Conservation (phyloP, 2,329 filamentous ascomycete species). For the Claviceps spartinae region DNA sequence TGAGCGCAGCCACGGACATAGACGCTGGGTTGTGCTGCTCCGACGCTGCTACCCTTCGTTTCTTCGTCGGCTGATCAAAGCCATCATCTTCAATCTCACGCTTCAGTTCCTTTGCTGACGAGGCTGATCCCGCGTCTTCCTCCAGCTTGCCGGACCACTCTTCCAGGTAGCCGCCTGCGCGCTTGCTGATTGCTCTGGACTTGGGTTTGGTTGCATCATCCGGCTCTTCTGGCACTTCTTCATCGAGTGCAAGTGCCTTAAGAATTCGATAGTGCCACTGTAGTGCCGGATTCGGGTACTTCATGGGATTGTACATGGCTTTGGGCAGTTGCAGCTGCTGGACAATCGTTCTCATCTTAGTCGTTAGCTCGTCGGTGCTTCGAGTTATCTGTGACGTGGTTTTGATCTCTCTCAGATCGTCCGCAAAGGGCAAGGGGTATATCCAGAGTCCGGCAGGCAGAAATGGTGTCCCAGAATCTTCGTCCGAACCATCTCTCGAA, state of each 20-base stretch:
- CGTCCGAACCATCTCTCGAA: slow-evolving; percentile 51
- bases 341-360: slow-evolving; percentile 69
- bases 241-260: slow-evolving; percentile 80
- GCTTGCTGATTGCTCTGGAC: slow-evolving; percentile 78
- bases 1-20: slow-evolving; percentile 33
- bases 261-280: slow-evolving; percentile 97
- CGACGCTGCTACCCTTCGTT: slow-evolving; percentile 21
- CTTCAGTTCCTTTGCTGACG: slow-evolving; percentile 32
- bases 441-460: slow-evolving; percentile 82
- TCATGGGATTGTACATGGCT: slow-evolving; percentile 67
- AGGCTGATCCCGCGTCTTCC: slow-evolving; percentile 29
- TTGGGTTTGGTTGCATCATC: slow-evolving; percentile 74
- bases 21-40: slow-evolving; percentile 20
- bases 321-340: slow-evolving; percentile 83
- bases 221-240: slow-evolving; percentile 65
- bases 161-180: slow-evolving; percentile 64
- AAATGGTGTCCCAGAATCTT: slow-evolving; percentile 50
- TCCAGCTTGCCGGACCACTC: slow-evolving; percentile 63
- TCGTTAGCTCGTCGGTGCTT: slow-evolving; percentile 58
- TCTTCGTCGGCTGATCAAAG: slow-evolving; percentile 31
- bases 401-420: slow-evolving; percentile 70
- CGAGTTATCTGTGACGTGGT: slow-evolving; percentile 37
- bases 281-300: slow-evolving; percentile 81
- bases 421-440: slow-evolving; percentile 73
- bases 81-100: slow-evolving; percentile 34